A percentile compares a stretch with the other conserved stretches of the same genome.
phyloP scores from a whole-genome alignment of 352 stramenopile species.

The Globisporangium cederbergense region DNA sequence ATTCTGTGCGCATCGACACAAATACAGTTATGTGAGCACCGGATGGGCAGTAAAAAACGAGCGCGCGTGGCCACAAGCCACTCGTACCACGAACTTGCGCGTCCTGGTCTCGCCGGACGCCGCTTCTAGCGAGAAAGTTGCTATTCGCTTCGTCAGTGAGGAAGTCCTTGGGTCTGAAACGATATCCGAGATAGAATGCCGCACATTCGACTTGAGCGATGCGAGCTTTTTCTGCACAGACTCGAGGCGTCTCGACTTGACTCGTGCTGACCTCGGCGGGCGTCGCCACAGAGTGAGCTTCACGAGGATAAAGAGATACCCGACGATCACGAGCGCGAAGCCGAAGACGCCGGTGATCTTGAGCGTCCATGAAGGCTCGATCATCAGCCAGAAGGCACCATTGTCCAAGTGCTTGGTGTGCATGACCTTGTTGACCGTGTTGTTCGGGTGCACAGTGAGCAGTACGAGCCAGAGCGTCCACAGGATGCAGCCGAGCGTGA shows the following conservation, averaged over 20 bases:
- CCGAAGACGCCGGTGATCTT: slow-evolving; percentile 14
- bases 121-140: too few relatives aligned
- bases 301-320: slow-evolving; percentile 22
- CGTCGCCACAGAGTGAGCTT: background rate
- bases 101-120: too few relatives aligned
- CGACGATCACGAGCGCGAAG: slow-evolving; percentile 17
- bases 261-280: too few relatives aligned
- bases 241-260: background rate
- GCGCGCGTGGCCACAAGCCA: background rate
- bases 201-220: background rate
- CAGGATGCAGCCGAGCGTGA: too few relatives aligned
- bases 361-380: slow-evolving; percentile 22
- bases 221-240: background rate
- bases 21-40: background rate
- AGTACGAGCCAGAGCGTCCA: slow-evolving; percentile 19
- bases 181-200: background rate
- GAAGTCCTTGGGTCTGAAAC: too few relatives aligned
- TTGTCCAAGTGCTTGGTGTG: slow-evolving; percentile 27
- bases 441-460: slow-evolving; percentile 27
- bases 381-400: slow-evolving; percentile 34
- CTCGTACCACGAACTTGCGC: too few relatives aligned
- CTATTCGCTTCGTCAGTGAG: too few relatives aligned
- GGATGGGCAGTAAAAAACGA: too few relatives aligned
- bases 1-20: background rate
- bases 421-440: slow-evolving; percentile 32